Conservation (phyloP, 176 grass and related monocot species). For the Musa beccarii region DNA sequence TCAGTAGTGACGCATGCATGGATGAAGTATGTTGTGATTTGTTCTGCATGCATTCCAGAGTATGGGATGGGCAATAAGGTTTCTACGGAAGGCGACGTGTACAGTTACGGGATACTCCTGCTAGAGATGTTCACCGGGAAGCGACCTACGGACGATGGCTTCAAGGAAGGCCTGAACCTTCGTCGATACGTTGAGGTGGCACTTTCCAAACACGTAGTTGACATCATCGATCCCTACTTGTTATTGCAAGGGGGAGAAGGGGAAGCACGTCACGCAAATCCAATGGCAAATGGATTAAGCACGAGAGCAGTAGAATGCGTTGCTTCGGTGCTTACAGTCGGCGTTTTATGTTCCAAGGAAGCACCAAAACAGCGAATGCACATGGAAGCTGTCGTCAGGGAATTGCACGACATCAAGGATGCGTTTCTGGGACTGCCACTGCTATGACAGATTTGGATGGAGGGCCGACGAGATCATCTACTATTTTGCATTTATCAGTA, state of each 20-base stretch:
- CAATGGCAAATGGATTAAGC: neutral
- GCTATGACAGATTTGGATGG: no score
- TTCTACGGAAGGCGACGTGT: slow-evolving; percentile 19
- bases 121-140: slow-evolving; percentile 38
- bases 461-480: no score
- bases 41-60: slow-evolving; percentile 18
- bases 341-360: neutral
- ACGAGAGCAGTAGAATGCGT: neutral
- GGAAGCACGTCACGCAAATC: neutral
- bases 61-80: slow-evolving; percentile 26
- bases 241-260: neutral
- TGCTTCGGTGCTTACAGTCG: neutral
- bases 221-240: neutral
- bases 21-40: no score
- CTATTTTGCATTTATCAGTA: no score
- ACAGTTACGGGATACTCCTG: slow-evolving; percentile 36
- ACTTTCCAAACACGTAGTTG: neutral
- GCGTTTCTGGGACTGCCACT: neutral
- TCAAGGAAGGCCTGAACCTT: slow-evolving; percentile 12
- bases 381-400: neutral
- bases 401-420: neutral
- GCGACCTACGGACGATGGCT: slow-evolving; percentile 24
- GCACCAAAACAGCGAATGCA: neutral
- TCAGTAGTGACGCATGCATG: no score
- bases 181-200: neutral